Base-by-base conservation (phyloP, 2,329 filamentous ascomycete genomes). In the Apiospora sp. region DNA sequence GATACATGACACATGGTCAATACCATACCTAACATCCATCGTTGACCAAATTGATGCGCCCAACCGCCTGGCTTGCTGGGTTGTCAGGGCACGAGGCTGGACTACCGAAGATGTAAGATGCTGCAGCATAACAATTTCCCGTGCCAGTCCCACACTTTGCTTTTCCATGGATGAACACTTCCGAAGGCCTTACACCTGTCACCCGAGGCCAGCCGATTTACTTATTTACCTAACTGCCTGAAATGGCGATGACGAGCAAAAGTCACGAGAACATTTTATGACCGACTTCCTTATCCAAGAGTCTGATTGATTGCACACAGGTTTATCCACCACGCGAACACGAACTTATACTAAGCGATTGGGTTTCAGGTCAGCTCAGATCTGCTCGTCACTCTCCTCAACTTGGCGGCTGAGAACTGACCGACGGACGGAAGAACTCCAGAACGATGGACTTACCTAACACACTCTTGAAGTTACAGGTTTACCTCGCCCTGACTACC, bases 51-150 rank as follows among this genome's bases (percentile, higher is more conserved):
- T 37, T 34, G 54, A 37, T 64, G 58, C 34, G 58, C 58, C 54
- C 58, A 64, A n/a, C 58, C 58, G 58, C 30, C 34, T n/a, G 19
- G 58, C n/a, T 24, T 51, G n/a, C 34, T n/a, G 19, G 58, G 48
- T 24, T 51, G n/a, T 1, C n/a, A 51, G 49, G n/a, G 30, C 58
- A 37, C 34, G 34, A 64, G 58, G 58, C 58, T 64, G 58, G 58
- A 64, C 12, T 64, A 19, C 54, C 54, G 54, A 64, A 64, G 34
- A 64, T 64, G 58, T 64, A 64, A 64, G 58, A 64, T 64, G 58
- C 58, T 41, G 58, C 58, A 64, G 58, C 58, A 64, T n/a, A 64
- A 64, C n/a, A 64, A 64, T 64, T 64, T 64, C 58, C 58, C 58
- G 34, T 64, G 58, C 58, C 58, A 41, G 58, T 64, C 58, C 58